Percentiles rank a stretch among this genome's conserved stretches.
phyloP scores from a whole-genome alignment of 257 asterid genomes.

The Fraxinus americana region DNA sequence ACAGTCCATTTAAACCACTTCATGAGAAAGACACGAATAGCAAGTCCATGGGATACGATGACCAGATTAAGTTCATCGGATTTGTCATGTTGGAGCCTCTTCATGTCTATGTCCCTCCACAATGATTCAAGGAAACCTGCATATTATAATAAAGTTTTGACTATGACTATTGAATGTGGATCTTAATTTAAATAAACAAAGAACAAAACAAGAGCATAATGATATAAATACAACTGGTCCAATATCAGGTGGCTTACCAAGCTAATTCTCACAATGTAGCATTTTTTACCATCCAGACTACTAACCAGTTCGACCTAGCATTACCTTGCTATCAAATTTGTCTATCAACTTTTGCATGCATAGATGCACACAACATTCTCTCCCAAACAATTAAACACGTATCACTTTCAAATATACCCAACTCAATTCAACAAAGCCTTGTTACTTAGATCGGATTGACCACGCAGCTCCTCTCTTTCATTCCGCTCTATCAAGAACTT shows the following conservation, averaged over 20 bases:
- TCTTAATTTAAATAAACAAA: background rate
- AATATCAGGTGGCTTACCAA: background rate
- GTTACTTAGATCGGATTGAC: background rate
- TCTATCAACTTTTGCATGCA: background rate
- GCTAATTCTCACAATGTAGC: background rate
- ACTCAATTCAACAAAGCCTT: background rate
- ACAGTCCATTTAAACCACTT: slow-evolving; percentile 74
- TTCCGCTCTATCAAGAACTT: background rate
- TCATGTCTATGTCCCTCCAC: slow-evolving; percentile 75
- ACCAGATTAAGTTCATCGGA: slow-evolving; percentile 51
- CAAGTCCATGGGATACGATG: slow-evolving; percentile 63
- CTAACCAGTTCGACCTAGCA: background rate
- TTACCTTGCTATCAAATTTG: background rate
- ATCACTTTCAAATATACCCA: background rate
- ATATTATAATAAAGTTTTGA: slow-evolving; percentile 13
- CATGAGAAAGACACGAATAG: slow-evolving; percentile 62
- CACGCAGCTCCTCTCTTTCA: background rate
- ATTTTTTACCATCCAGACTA: background rate
- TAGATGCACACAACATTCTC: background rate
- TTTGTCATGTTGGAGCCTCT: slow-evolving; percentile 45
- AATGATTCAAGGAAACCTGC: slow-evolving; percentile 68
- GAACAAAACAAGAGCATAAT: background rate
- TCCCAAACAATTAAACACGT: background rate
- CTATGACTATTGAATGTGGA: slow-evolving; percentile 5
- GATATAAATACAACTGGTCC: background rate